Conservation (phyloP, 2,329 filamentous ascomycete species). For the Trichophyton benhamiae region DNA sequence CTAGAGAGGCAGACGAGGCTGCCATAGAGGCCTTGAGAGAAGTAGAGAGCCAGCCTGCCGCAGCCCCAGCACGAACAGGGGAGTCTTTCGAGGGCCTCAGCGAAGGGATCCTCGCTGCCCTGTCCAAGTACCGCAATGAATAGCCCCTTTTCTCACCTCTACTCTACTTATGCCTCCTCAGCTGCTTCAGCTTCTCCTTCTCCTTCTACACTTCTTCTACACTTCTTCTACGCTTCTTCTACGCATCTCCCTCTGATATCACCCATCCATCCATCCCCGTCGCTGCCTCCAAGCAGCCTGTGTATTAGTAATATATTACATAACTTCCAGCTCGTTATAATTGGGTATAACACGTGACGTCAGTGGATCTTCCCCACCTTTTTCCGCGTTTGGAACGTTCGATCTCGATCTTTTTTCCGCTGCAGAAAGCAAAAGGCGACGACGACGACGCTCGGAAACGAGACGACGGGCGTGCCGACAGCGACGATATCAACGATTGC, state of each 20-base stretch:
- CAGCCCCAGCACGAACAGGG: constrained; percentile 9
- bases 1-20: constrained; percentile 34
- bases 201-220: not conserved
- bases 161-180: not conserved
- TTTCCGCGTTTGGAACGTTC: constrained; percentile 11
- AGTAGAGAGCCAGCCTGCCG: constrained; percentile 9
- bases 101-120: constrained; percentile 47
- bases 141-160: not conserved
- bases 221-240: not conserved
- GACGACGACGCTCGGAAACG: not conserved
- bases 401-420: constrained; percentile 7
- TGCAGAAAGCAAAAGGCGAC: not conserved
- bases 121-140: constrained; percentile 41
- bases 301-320: not conserved
- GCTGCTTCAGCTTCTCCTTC: not conserved
- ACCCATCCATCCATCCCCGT: not conserved
- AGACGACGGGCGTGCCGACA: too few species aligned
- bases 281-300: not conserved
- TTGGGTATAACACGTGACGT: not conserved
- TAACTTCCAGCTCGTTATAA: not conserved
- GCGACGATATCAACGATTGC: too few species aligned
- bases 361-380: constrained; percentile 7
- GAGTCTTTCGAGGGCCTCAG: constrained; percentile 31
- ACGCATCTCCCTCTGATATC: not conserved
- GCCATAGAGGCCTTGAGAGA: constrained; percentile 25